A percentile compares a stretch with the other conserved stretches of the same genome.
phyloP scores from a whole-genome alignment of 768 basidiomycete species.

The Dentipellis fragilis region DNA sequence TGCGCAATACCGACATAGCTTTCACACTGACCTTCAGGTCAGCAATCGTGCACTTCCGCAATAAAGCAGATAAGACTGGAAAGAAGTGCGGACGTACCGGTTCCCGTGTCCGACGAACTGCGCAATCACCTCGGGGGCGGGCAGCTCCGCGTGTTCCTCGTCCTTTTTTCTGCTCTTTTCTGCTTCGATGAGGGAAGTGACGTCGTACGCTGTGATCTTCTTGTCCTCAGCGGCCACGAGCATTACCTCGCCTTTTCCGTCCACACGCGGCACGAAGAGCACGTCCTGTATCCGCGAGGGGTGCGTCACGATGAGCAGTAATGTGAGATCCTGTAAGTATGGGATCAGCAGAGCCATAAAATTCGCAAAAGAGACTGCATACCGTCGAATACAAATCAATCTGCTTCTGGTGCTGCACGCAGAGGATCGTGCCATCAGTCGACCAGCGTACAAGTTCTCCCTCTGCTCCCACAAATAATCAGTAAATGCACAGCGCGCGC shows the following conservation, averaged over 20 bases:
- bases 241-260: constrained; percentile 54
- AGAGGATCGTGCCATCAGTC: constrained; percentile 63
- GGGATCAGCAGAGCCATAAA: not conserved
- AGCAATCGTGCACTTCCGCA: not conserved
- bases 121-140: constrained; percentile 51
- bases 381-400: constrained; percentile 84
- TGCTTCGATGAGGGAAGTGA: constrained; percentile 20
- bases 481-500: too few relatives aligned
- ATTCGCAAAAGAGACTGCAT: constrained; percentile 10
- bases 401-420: constrained; percentile 63
- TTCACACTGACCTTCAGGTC: constrained; percentile 50
- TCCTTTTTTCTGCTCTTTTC: too few relatives aligned
- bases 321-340: constrained; percentile 58
- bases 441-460: constrained; percentile 92
- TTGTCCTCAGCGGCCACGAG: constrained; percentile 88
- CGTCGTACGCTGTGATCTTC: constrained; percentile 68
- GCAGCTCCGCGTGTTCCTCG: constrained; percentile 24
- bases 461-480: constrained; percentile 36
- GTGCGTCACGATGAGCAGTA: constrained; percentile 65
- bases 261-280: constrained; percentile 56
- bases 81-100: constrained; percentile 42
- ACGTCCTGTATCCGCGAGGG: constrained; percentile 80
- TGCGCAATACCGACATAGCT: constrained; percentile 56
- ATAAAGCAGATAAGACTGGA: constrained; percentile 1
- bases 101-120: constrained; percentile 75